Percentiles rank a stretch among this genome's conserved stretches.
Evolutionary conservation across 495 filamentous ascomycete genomes (phyloP).

Genomic region (Cercophora sp.): DNA sequence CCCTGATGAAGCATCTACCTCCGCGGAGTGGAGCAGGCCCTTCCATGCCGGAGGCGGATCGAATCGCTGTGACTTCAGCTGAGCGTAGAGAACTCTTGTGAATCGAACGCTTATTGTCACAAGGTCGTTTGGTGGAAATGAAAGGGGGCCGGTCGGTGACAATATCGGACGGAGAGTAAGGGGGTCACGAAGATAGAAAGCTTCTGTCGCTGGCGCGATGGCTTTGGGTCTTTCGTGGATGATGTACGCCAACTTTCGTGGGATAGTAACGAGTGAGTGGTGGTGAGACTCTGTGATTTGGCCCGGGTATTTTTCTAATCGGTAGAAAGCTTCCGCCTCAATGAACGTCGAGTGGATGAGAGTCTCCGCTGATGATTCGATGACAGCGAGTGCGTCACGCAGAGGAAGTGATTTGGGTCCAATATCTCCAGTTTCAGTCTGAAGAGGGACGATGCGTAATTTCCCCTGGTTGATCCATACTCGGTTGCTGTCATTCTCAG

Average conservation of each 20-base stretch:
- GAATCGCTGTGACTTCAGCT: constrained; percentile 88
- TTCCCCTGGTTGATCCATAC: constrained; percentile 76
- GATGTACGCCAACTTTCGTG: constrained; percentile 77
- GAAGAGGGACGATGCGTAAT: constrained; percentile 66
- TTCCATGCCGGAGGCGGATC: constrained; percentile 62
- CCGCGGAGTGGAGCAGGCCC: constrained; percentile 23
- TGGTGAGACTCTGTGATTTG: constrained; percentile 70
- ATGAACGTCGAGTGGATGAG: constrained; percentile 65
- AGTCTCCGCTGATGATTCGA: constrained; percentile 46
- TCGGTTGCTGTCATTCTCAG: constrained; percentile 81
- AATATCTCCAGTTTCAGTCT: constrained; percentile 11
- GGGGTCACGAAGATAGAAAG: constrained; percentile 90
- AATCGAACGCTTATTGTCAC: constrained; percentile 75
- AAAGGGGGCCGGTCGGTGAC: constrained; percentile 30
- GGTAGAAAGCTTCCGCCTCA: constrained; percentile 86
- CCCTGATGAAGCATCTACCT: constrained; percentile 10
- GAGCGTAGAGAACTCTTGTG: constrained; percentile 85
- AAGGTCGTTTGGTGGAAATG: constrained; percentile 72
- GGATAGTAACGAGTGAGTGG: constrained; percentile 64
- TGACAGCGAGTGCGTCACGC: constrained; percentile 54
- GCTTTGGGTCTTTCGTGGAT: constrained; percentile 66
- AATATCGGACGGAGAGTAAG: constrained; percentile 67
- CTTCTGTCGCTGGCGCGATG: constrained; percentile 79
- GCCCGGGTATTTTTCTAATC: constrained; percentile 74
- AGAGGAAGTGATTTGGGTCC: constrained; percentile 51